Conservation (phyloP, 2,329 filamentous ascomycete genomes). For the Tolypocladium guangdongense region DNA sequence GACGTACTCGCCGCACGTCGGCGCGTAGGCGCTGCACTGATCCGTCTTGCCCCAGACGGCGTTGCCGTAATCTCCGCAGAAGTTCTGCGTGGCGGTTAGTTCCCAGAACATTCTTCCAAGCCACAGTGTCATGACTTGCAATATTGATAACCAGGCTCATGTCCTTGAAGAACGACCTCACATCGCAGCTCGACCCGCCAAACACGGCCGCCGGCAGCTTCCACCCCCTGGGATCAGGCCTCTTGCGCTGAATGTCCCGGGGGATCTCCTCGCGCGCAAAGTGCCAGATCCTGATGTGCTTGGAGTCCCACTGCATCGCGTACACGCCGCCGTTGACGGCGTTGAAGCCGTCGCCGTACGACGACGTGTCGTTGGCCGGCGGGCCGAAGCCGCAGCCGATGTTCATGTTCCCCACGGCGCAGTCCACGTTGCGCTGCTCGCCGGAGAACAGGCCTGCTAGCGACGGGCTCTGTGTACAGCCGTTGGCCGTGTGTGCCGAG, state of each 20-base stretch:
- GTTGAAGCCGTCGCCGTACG: conserved; percentile 58
- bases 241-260: conserved; percentile 45
- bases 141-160: conserved; percentile 67
- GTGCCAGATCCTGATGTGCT: conserved; percentile 64
- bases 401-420: conserved; percentile 24
- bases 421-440: conserved; percentile 19
- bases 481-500: conserved; percentile 45
- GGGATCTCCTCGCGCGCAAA: conserved; percentile 59
- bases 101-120: neutral
- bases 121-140: conserved; percentile 16
- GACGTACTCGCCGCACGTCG: conserved; percentile 36
- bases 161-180: conserved; percentile 52
- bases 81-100: conserved; percentile 32
- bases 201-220: conserved; percentile 59
- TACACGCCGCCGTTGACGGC: conserved; percentile 55
- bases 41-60: conserved; percentile 28
- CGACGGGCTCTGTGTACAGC: conserved; percentile 16
- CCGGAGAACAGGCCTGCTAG: conserved; percentile 15
- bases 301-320: conserved; percentile 58
- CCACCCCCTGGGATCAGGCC: conserved; percentile 56
- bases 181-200: conserved; percentile 52
- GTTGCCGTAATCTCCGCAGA: conserved; percentile 68
- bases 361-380: conserved; percentile 27
- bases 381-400: conserved; percentile 35
- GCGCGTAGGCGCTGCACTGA: conserved; percentile 27